Base-by-base conservation (phyloP, 2,329 filamentous ascomycete genomes). In the Cladosporium sp. region DNA sequence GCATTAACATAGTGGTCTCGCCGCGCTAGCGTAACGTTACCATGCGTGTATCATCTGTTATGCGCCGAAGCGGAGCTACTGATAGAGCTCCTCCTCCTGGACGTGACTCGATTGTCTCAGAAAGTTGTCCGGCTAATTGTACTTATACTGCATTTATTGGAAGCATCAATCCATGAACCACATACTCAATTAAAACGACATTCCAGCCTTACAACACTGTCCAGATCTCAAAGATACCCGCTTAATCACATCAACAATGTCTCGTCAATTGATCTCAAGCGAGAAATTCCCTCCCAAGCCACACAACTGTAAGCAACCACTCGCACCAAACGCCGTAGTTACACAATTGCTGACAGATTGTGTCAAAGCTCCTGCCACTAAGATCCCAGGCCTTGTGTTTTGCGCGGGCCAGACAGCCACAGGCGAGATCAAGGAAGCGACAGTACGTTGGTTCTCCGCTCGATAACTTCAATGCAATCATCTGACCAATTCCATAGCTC, bases 321-420 rank as follows among this genome's bases (percentile, higher is more conserved):
- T 71, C 63, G 17, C 20, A 30, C 7, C 11, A 12, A 47, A 7
- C 12, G 17, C 36, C 12, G 3, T 9, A 12, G 30, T 52, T 7
- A 19, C 11, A 15, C 36, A 40, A n/a, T 3, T 40, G 3, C 38
- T 40, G 17, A 40, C 17, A 7, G 14, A 40, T 3, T 19, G n/a
- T 17, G 15, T 8, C 17, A 40, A 47, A 76, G 74, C 70, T 63
- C 77, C 76, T 39, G 77, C 77, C 1, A 68, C 70, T 49, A 78
- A 77, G 60, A 72, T 79, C 4, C 76, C 77, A 0, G 76, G 76
- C 25, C 75, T 79, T 15, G 76, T 79, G 51, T 79, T 79, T 63
- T 76, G 74, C 34, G 76, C 76, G 5, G 77, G 77, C 3, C 76
- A 79, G 65, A 79, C 76, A n/a, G 77, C 76, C n/a, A 78, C 76